A percentile compares a stretch with the other conserved stretches of the same genome.
Evolutionary conservation across 2,329 filamentous ascomycete species (phyloP).

Genomic region (Colletotrichum siamense): DNA sequence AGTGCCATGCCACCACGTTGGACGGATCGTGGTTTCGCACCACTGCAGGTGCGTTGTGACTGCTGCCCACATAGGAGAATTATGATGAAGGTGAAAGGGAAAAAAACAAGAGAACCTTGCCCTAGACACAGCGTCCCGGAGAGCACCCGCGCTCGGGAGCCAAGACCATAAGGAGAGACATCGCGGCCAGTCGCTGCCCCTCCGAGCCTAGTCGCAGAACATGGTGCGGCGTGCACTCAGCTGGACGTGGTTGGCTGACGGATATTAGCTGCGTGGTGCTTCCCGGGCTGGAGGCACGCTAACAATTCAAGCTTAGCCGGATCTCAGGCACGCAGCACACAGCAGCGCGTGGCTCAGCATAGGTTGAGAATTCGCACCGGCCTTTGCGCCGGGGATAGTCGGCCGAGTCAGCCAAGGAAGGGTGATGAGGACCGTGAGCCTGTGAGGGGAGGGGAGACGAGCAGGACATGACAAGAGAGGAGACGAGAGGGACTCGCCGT

Average conservation of each 20-base stretch:
- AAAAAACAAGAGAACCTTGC: background rate
- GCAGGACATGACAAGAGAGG: background rate
- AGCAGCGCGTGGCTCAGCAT: background rate
- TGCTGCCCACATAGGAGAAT: background rate
- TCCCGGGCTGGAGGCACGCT: conserved; percentile 12
- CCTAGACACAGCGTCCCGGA: conserved; percentile 6
- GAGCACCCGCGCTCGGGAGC: conserved; percentile 1
- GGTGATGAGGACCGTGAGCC: background rate
- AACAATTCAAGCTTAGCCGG: conserved; percentile 18
- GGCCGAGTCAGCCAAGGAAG: background rate
- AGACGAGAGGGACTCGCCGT: background rate
- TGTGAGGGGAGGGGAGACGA: background rate
- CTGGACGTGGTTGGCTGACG: background rate
- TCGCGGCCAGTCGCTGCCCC: background rate
- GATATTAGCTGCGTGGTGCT: background rate
- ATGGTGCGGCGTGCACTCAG: background rate
- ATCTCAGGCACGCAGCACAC: background rate
- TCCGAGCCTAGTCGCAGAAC: background rate
- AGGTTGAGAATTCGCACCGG: background rate
- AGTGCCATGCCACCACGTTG: background rate
- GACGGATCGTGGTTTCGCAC: conserved; percentile 5
- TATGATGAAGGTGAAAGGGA: background rate
- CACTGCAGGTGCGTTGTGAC: conserved; percentile 10
- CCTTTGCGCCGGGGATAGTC: background rate
- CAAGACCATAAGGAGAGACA: background rate